Percentiles rank a stretch among this genome's conserved stretches.
These are phyloP conservation scores for Odonthalia washingtoniensis DNA, from an alignment of 31 red algal genomes.

Conservation along the genomic window DNA sequence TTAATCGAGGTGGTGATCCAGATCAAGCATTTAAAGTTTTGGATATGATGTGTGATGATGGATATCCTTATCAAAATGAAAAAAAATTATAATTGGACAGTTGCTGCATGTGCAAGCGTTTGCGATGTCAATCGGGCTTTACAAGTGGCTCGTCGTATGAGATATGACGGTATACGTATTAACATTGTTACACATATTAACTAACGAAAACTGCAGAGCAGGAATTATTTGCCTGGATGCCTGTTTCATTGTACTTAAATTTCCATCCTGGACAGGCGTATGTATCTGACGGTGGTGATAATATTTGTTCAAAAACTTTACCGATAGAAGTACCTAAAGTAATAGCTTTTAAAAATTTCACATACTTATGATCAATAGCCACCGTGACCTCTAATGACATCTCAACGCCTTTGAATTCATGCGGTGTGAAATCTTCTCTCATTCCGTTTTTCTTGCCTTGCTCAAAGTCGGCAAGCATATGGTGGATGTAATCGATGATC, in stretches of 20 bases:
- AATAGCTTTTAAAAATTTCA: too few species aligned
- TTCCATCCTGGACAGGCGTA: not conserved
- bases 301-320: too few species aligned
- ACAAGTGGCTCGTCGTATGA: constrained; percentile 56
- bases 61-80: constrained; percentile 44
- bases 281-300: constrained; percentile 33
- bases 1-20: constrained; percentile 52
- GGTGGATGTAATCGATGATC: too few species aligned
- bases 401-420: too few species aligned
- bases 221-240: not conserved
- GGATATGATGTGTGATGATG: constrained; percentile 42
- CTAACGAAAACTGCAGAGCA: too few species aligned
- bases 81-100: constrained; percentile 75
- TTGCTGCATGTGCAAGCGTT: constrained; percentile 66
- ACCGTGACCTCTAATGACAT: too few species aligned
- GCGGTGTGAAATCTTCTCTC: too few species aligned
- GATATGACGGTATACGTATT: constrained; percentile 50
- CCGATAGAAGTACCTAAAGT: too few species aligned
- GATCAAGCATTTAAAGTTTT: constrained; percentile 65
- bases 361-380: too few species aligned
- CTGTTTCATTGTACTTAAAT: not conserved
- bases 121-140: constrained; percentile 70
- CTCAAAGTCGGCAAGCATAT: too few species aligned
- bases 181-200: constrained; percentile 84
- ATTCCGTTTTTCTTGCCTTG: too few species aligned